Evolutionary conservation across 2,329 filamentous ascomycete species (phyloP).

Genomic region (Waltergamsia citrina): DNA sequence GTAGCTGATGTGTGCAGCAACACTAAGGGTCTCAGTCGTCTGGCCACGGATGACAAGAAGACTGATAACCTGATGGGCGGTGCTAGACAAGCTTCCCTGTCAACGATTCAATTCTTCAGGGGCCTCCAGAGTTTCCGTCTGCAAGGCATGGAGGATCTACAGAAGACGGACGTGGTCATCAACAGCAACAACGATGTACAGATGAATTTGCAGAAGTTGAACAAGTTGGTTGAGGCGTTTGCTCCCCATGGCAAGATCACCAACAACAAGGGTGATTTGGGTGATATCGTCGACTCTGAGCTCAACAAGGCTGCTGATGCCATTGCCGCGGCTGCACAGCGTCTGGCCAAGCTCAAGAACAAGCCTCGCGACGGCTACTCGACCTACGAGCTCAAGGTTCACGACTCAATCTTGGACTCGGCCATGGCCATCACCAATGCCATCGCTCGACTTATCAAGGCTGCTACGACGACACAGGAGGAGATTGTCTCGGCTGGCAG

Average conservation of each 20-base stretch:
- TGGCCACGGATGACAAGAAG: slow-evolving; percentile 94
- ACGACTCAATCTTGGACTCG: slow-evolving; percentile 89
- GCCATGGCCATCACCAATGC: slow-evolving; percentile 89
- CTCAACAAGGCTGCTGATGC: slow-evolving; percentile 90
- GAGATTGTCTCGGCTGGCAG: slow-evolving; percentile 94
- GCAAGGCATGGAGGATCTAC: slow-evolving; percentile 78
- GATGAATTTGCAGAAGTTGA: slow-evolving; percentile 85
- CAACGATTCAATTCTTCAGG: slow-evolving; percentile 91
- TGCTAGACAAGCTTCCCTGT: slow-evolving; percentile 73
- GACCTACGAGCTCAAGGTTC: slow-evolving; percentile 92
- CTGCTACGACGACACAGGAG: slow-evolving; percentile 83
- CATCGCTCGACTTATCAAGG: slow-evolving; percentile 90
- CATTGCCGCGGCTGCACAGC: slow-evolving; percentile 83
- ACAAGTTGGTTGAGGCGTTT: slow-evolving; percentile 86
- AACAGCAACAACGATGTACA: slow-evolving; percentile 96
- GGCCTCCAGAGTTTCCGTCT: slow-evolving; percentile 88
- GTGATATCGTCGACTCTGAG: slow-evolving; percentile 86
- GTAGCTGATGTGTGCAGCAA: slow-evolving; percentile 92
- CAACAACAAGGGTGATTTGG: slow-evolving; percentile 74
- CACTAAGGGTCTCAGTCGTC: slow-evolving; percentile 86
- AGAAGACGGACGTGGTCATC: slow-evolving; percentile 95
- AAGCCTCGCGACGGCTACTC: slow-evolving; percentile 95
- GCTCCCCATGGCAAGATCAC: slow-evolving; percentile 77
- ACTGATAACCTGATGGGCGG: slow-evolving; percentile 75
- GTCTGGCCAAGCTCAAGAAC: slow-evolving; percentile 85